phyloP scores from a whole-genome alignment of 208 protist genomes.

The Naegleria lovaniensis region DNA sequence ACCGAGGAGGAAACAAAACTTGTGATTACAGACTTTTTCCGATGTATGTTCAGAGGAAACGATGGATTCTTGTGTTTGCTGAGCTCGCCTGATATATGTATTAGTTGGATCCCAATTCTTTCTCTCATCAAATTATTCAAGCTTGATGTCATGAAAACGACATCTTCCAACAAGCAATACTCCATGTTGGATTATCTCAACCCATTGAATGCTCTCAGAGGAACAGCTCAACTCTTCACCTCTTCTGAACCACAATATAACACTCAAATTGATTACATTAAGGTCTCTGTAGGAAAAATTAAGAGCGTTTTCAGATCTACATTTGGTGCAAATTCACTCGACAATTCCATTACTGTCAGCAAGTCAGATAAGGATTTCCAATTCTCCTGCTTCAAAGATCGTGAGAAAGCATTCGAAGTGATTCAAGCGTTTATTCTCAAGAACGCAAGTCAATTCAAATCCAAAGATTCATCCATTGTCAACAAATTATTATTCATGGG shows the following conservation, averaged over 20 bases:
- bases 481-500: not conserved
- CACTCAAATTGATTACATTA: not conserved
- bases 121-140: not conserved
- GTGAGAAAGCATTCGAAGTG: not conserved
- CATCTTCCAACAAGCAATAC: not conserved
- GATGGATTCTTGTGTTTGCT: not conserved
- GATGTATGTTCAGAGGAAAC: not conserved
- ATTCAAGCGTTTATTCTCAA: not conserved
- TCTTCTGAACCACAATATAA: not conserved
- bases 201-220: not conserved
- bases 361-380: not conserved
- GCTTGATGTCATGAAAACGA: not conserved
- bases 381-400: not conserved
- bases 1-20: not conserved
- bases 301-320: not conserved
- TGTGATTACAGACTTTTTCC: not conserved
- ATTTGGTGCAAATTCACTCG: not conserved
- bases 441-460: not conserved
- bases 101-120: not conserved
- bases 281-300: not conserved
- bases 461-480: not conserved
- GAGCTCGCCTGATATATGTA: not conserved
- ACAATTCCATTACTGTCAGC: not conserved
- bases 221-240: not conserved
- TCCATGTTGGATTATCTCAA: not conserved